Base-by-base conservation (phyloP, 2,329 filamentous ascomycete genomes). In the Ophiocordyceps camponoti-saundersi region DNA sequence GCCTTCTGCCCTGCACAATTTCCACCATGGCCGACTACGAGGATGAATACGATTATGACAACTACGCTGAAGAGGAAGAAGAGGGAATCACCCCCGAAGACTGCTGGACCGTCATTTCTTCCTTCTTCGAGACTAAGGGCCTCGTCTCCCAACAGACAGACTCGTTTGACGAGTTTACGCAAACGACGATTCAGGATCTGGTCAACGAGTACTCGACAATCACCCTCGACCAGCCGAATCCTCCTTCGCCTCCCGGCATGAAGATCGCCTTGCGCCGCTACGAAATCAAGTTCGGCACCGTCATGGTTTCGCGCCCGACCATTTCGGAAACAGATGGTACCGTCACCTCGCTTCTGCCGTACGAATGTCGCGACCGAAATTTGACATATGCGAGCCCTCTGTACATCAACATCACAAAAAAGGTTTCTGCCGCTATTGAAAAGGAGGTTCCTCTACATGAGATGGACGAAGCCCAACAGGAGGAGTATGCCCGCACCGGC, bases 91-190 rank as follows among this genome's bases (percentile, higher is more conserved):
- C 89, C 23, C 86, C 89, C 50, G 92, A 96, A 70, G 93, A 98
- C 67, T 95, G 88, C 71, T 98, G 93, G 92, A 85, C 84, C 53
- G 90, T 96, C 59, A 96, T 98, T 62, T 88, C 85, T 48, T 85
- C 92, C 11, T 96, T 95, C 71, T 98, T 98, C 68, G 87, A 95
- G 56, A 77, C 80, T 52, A 98, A 96, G 67, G 90, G 92, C 58
- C 75, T 98, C 30, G 92, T 95, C 21, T 95, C 92, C 16, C 90
- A 98, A 66, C 92, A 98, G 70, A 81, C 96, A 52, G 90, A 96
- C 63, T 98, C 93, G 0, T 98, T 95, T 67, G 88, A 98, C 66
- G 89, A 96, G 61, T 98, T 98, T 59, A 89, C 92, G 48, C 81
- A 83, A 50, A 88, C 85, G 21, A 95, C 89, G 0, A 90, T 98